Conservation (phyloP, 257 asterid species). For the Lycium barbarum region DNA sequence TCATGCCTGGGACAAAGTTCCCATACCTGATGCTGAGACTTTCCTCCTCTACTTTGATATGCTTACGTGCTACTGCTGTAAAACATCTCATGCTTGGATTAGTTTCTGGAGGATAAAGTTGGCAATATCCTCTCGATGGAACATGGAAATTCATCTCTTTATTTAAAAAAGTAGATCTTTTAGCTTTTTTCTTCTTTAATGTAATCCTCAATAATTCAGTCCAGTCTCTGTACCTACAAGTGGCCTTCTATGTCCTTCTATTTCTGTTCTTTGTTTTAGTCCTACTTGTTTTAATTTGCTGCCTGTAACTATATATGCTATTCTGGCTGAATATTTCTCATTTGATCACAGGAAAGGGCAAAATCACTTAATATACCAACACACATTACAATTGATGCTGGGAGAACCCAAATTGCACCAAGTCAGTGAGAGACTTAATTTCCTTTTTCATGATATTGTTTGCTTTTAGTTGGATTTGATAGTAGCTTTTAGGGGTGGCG, state of each 20-base stretch:
- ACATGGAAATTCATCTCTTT: conserved; percentile 1
- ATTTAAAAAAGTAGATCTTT: background rate
- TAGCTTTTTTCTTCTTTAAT: background rate
- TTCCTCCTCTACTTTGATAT: conserved; percentile 19
- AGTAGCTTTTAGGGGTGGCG: background rate
- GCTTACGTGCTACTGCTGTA: conserved; percentile 15
- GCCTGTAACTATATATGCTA: background rate
- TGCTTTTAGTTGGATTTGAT: background rate
- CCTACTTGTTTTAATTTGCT: conserved; percentile 11
- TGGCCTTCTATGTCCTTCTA: too few species aligned
- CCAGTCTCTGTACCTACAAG: background rate
- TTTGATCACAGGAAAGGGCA: conserved; percentile 71
- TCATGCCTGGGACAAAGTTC: conserved; percentile 21
- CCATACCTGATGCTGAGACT: conserved; percentile 1
- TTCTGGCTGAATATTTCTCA: background rate
- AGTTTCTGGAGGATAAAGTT: background rate
- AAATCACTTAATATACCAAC: conserved; percentile 78
- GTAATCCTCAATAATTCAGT: background rate
- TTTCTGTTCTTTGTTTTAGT: conserved; percentile 17
- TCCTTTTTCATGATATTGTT: conserved; percentile 1
- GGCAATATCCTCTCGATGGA: background rate
- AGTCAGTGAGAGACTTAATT: conserved; percentile 57
- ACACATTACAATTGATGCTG: conserved; percentile 90
- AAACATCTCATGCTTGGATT: background rate
- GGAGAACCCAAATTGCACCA: conserved; percentile 98